Base-by-base conservation (phyloP, 1,284 basidiomycete genomes). In the Ganoderma multipileum region DNA sequence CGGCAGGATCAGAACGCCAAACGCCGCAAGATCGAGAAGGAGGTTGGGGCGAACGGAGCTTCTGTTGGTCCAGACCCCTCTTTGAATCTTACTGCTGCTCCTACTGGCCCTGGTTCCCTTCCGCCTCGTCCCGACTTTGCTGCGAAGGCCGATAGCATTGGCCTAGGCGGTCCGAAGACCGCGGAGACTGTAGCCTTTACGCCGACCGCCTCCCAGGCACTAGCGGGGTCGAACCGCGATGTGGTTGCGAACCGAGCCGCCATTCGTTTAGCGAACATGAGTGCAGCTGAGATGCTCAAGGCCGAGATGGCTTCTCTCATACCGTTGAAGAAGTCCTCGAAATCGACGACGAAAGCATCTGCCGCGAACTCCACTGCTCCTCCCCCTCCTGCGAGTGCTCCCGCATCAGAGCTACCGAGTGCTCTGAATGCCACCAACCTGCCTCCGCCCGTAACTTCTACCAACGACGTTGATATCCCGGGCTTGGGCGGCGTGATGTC, bases 251-350 rank as follows among this genome's bases (percentile, higher is more conserved):
- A 97, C 79, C 89, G 95, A 67, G 87, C 88, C 73, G 94, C 94
- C 28, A 95, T 97, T 73, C 90, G 97, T 68, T 92, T 98, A 89
- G 97, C 97, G 18, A 99, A 99, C 78, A 90, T 98, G 87, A 95
- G 91, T 81, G 97, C 97, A 57, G 97, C 96, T 67, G 95, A 98
- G 78, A 89, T 92, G 78, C 85, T 99, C 74, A 97, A 95, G 81
- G 96, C 96, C 63, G 95, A 99, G 81, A 82, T 99, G 72, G 88
- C 90, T 69, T 91, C 91, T 47, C 81, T 90, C 65, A 77, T 85
- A 64, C 89, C 91, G 64, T 84, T 90, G 66, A 90, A 50, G 44
- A 62, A 91, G 77, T 80, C 84, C 73, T 77, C 78, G 76, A 79
- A 83, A 47, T 75, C 79, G 57, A 72, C 83, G 33, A 72, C 79